A percentile compares a stretch with the other conserved stretches of the same genome.
Evolutionary conservation across 257 asterid species (phyloP).

Genomic region (Solanum rostratum): DNA sequence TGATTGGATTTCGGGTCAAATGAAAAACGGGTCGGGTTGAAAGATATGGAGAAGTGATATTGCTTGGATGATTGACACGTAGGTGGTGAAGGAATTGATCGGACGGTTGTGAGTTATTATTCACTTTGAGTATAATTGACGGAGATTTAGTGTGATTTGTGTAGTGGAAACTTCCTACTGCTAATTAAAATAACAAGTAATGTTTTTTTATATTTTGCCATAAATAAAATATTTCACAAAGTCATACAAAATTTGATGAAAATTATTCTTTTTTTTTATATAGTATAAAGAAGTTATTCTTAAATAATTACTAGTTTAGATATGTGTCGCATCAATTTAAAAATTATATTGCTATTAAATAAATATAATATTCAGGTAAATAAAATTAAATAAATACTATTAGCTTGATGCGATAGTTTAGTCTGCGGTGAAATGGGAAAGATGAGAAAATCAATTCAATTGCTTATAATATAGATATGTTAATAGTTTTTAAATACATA

Average conservation of each 20-base stretch:
- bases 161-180: neutral
- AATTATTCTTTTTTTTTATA: neutral
- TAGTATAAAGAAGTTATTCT: no score
- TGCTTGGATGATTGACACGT: neutral
- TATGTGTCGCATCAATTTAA: no score
- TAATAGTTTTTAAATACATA: no score
- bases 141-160: neutral
- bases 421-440: no score
- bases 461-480: no score
- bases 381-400: no score
- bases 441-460: no score
- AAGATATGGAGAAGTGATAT: neutral
- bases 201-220: neutral
- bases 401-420: no score
- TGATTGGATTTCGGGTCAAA: conserved; percentile 6
- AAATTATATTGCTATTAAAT: no score
- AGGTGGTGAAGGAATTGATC: neutral
- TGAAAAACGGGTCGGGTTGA: neutral
- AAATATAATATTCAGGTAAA: no score
- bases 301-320: no score
- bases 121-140: neutral
- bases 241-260: neutral
- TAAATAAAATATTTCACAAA: neutral
- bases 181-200: neutral
- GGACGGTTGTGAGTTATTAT: neutral